Percentiles rank a stretch among this genome's conserved stretches.
These are phyloP conservation scores for Boletus eberwhitei DNA, from an alignment of 768 basidiomycete species.

Conservation along the genomic window DNA sequence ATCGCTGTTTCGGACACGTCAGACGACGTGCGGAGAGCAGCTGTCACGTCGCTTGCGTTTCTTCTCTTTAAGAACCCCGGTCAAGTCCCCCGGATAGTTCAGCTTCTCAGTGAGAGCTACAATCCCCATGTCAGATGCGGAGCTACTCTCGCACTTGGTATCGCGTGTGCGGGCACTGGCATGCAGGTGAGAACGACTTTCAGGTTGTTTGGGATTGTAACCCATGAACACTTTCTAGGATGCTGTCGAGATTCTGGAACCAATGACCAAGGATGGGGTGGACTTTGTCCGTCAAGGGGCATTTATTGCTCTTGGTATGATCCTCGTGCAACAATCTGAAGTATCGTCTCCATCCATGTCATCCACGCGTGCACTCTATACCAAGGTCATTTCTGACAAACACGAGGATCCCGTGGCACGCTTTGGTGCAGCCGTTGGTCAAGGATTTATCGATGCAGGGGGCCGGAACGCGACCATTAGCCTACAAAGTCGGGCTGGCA, in stretches of 20 bases:
- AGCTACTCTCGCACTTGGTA: constrained; percentile 92
- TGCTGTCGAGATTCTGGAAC: constrained; percentile 93
- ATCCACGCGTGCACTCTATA: constrained; percentile 77
- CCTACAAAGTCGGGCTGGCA: constrained; percentile 89
- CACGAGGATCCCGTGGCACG: constrained; percentile 99
- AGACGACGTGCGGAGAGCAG: constrained; percentile 94
- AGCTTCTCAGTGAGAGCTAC: constrained; percentile 95
- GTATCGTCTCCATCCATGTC: constrained; percentile 80
- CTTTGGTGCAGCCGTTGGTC: constrained; percentile 93
- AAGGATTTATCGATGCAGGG: constrained; percentile 97
- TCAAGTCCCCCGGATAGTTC: constrained; percentile 95
- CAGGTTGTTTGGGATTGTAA: not conserved
- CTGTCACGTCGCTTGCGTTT: constrained; percentile 94
- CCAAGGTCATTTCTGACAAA: constrained; percentile 90
- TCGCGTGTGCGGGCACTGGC: constrained; percentile 96
- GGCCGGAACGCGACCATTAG: constrained; percentile 95
- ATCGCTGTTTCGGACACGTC: constrained; percentile 98
- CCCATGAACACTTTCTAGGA: constrained; percentile 48
- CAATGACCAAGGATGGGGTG: constrained; percentile 96
- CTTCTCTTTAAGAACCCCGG: constrained; percentile 94
- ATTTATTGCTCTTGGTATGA: constrained; percentile 92
- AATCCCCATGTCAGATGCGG: constrained; percentile 98
- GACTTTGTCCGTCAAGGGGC: constrained; percentile 99
- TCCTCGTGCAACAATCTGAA: constrained; percentile 95
- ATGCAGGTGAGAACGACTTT: constrained; percentile 60